A percentile compares a stretch with the other conserved stretches of the same genome.
Conservation (phyloP, 1,139 yeast genomes). For the Blastobotrys proliferans region DNA sequence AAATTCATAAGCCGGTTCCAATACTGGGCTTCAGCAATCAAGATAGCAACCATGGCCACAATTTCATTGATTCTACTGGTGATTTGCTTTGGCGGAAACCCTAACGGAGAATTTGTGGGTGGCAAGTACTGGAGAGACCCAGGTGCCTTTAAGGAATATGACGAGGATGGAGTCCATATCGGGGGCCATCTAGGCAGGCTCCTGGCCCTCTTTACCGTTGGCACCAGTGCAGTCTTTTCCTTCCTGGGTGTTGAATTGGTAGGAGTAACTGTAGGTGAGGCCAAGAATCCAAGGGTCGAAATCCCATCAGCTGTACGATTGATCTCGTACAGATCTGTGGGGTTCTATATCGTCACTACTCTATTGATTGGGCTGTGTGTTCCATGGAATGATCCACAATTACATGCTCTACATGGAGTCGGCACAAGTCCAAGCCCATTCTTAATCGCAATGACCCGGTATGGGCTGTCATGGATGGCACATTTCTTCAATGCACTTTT, state of each 20-base stretch:
- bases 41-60: constrained; percentile 65
- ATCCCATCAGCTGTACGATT: constrained; percentile 74
- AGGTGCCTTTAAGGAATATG: constrained; percentile 53
- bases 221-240: constrained; percentile 45
- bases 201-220: constrained; percentile 43
- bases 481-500: constrained; percentile 67
- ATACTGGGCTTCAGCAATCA: constrained; percentile 61
- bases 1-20: constrained; percentile 60
- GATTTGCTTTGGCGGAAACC: constrained; percentile 73
- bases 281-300: constrained; percentile 66
- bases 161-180: constrained; percentile 21
- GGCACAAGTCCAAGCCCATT: constrained; percentile 52
- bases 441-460: constrained; percentile 55
- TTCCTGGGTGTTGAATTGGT: constrained; percentile 79
- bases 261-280: constrained; percentile 73
- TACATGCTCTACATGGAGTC: constrained; percentile 6
- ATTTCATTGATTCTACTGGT: constrained; percentile 61
- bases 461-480: constrained; percentile 57
- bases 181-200: constrained; percentile 59
- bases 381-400: constrained; percentile 34
- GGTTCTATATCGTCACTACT: constrained; percentile 47
- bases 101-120: constrained; percentile 57
- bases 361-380: constrained; percentile 48
- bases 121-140: constrained; percentile 65
- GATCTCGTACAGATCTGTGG: constrained; percentile 54